phyloP scores from a whole-genome alignment of 73 alveolate species.

The Blepharisma stoltei region DNA sequence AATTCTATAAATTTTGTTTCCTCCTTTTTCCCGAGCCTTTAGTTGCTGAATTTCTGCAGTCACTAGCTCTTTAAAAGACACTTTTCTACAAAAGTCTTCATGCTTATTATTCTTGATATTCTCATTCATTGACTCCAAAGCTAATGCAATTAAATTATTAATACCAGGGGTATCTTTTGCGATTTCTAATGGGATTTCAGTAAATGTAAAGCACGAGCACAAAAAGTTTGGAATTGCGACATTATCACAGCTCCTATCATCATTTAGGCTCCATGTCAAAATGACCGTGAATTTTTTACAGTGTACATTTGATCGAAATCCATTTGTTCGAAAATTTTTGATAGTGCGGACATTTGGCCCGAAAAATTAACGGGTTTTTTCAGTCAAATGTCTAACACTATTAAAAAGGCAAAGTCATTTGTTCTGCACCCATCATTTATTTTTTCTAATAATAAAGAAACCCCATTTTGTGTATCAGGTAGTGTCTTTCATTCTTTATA shows the following conservation, averaged over 20 bases:
- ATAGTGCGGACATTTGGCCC: too few species aligned
- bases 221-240: neutral
- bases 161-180: neutral
- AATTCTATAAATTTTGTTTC: neutral
- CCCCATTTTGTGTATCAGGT: neutral
- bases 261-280: too few species aligned
- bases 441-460: constrained; percentile 11
- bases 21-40: neutral
- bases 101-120: neutral
- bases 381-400: too few species aligned
- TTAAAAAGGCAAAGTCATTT: too few species aligned
- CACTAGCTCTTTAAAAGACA: neutral
- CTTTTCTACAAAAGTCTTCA: neutral
- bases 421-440: too few species aligned
- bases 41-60: neutral
- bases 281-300: too few species aligned
- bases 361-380: too few species aligned
- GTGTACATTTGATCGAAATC: too few species aligned
- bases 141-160: neutral
- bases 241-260: constrained; percentile 3
- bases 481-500: neutral
- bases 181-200: neutral
- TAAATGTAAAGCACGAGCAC: neutral
- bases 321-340: too few species aligned
- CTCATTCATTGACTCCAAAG: neutral